Base-by-base conservation (phyloP, 768 basidiomycete genomes). In the Astraeus odoratus region DNA sequence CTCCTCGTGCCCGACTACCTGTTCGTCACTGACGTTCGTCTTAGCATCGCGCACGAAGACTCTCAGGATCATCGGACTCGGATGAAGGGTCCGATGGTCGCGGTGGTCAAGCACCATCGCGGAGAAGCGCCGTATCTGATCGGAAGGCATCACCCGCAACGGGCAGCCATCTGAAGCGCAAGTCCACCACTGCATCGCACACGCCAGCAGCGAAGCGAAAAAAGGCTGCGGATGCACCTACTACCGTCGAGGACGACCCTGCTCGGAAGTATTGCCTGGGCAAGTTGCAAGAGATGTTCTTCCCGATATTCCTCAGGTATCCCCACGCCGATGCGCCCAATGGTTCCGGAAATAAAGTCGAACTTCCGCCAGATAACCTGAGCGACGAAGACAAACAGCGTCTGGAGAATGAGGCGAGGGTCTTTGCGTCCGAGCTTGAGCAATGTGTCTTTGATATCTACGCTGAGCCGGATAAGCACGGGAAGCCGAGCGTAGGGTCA, bases 251-350 rank as follows among this genome's bases (percentile, higher is more conserved):
- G 5, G 82, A 82, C n/a, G 88, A 92, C 55, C 78, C 85, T 8
- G 73, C 78, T 0, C 74, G 89, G 50, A 88, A 81, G 58, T 91
- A 89, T 53, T 92, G 89, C 61, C 69, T 86, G 39, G 74, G 75
- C 12, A 89, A 89, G 63, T 65, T 90, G 53, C 76, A 80, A 54
- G 83, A 85, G 39, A 66, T 89, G 49, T 78, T 90, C 61, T 69
- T 68, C 49, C 74, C 80, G 23, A 78, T 91, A 18, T 91, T 86
- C 61, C 53, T 79, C 51, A 74, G 78, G 49, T 86, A 89, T 65
- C 84, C 85, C 18, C 73, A 76, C 61, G 64, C 73, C 34, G 67
- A 62, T 47, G 51, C 48, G 34, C 59, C 58, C n/a, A 61, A 64
- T n/a, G 61, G 51, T 50, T 60, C 50, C 30, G 51, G 57, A 15